A percentile compares a stretch with the other conserved stretches of the same genome.
Evolutionary conservation across 495 filamentous ascomycete species (phyloP).

Genomic region (Thermochaetoides thermophila): DNA sequence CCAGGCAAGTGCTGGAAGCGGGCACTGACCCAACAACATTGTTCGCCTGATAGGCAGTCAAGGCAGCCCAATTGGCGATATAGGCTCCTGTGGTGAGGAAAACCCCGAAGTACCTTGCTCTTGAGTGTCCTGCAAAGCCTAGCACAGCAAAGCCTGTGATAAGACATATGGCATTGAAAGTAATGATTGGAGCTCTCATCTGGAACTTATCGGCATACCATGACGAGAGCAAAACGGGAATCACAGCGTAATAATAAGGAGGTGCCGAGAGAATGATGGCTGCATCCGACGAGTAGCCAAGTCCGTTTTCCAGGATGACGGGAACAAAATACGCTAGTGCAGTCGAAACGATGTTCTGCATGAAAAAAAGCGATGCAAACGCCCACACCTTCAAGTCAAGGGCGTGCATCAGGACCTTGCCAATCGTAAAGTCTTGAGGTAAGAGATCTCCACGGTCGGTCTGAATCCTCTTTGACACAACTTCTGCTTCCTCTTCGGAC

Average conservation of each 20-base stretch:
- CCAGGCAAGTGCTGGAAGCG: too few relatives aligned
- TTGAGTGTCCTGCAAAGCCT: constrained; percentile 51
- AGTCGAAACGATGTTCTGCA: constrained; percentile 57
- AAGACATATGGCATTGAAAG: constrained; percentile 58
- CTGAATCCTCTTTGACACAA: constrained; percentile 44
- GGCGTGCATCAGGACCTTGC: constrained; percentile 44
- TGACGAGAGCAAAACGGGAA: constrained; percentile 58
- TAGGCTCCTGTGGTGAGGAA: constrained; percentile 68
- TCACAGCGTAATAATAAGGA: constrained; percentile 61
- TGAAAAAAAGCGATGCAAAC: constrained; percentile 58
- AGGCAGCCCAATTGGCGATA: constrained; percentile 64
- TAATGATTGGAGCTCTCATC: constrained; percentile 52
- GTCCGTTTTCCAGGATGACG: constrained; percentile 54
- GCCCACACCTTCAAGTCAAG: constrained; percentile 58
- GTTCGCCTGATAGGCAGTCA: constrained; percentile 58
- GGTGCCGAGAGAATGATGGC: constrained; percentile 60
- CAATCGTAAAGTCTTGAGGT: constrained; percentile 44
- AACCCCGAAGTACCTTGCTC: constrained; percentile 57
- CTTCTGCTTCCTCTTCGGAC: constrained; percentile 37
- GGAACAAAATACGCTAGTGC: constrained; percentile 56
- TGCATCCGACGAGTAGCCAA: constrained; percentile 52
- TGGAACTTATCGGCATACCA: constrained; percentile 49
- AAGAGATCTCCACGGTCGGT: constrained; percentile 52
- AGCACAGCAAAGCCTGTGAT: constrained; percentile 61
- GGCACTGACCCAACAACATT: constrained; percentile 41